phyloP scores from a whole-genome alignment of 1,139 yeast species.

The Magnusiomyces tetraspermus region DNA sequence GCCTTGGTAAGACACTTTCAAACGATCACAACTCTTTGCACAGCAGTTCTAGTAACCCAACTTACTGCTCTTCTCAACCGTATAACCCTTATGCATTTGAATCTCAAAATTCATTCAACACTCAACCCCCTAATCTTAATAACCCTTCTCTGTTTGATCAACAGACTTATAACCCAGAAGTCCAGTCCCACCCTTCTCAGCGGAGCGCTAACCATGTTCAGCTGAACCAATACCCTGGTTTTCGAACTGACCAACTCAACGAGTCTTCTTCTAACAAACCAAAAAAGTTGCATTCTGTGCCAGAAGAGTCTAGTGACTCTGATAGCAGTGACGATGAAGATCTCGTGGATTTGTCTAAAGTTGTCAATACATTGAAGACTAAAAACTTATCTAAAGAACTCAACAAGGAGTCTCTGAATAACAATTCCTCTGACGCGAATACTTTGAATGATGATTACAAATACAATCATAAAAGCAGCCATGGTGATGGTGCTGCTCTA shows the following conservation, averaged over 20 bases:
- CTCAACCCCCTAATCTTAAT: too few species aligned
- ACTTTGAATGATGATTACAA: not conserved
- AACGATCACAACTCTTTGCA: too few species aligned
- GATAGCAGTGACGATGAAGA: constrained; percentile 22
- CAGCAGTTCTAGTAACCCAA: too few species aligned
- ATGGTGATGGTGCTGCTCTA: constrained; percentile 8
- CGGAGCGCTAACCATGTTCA: not conserved
- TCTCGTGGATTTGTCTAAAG: constrained; percentile 26
- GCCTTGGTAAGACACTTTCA: too few species aligned
- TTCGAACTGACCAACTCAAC: not conserved
- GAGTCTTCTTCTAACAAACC: constrained; percentile 6
- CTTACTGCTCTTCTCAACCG: too few species aligned
- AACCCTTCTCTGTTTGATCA: too few species aligned
- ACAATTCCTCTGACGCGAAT: not conserved
- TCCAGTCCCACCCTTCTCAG: too few species aligned
- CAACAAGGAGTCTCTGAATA: not conserved
- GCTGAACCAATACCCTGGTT: not conserved
- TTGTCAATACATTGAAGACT: constrained; percentile 21
- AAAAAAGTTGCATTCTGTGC: constrained; percentile 9
- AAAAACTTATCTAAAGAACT: constrained; percentile 14
- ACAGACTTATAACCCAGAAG: too few species aligned
- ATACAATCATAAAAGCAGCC: not conserved
- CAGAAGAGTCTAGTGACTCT: constrained; percentile 9
- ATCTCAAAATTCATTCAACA: too few species aligned
- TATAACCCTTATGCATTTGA: too few species aligned